Conservation (phyloP, 2,329 filamentous ascomycete species). For the Pseudogymnoascus pannorum region DNA sequence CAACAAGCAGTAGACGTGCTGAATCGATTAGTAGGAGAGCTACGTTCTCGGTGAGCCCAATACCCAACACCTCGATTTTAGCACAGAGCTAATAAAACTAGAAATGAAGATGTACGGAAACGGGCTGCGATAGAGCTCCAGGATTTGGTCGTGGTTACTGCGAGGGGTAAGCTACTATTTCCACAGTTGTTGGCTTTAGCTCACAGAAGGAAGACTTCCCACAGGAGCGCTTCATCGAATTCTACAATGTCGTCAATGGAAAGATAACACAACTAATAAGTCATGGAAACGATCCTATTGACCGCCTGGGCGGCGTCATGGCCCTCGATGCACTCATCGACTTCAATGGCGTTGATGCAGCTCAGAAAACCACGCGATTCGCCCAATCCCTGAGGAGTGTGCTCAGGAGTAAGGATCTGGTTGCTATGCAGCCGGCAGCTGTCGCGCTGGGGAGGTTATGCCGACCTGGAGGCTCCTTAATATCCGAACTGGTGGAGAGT, state of each 20-base stretch:
- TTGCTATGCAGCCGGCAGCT: conserved; percentile 84
- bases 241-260: conserved; percentile 59
- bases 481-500: conserved; percentile 91
- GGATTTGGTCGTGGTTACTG: conserved; percentile 27
- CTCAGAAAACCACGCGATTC: conserved; percentile 89
- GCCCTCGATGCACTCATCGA: conserved; percentile 90
- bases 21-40: conserved; percentile 26
- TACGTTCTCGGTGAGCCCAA: conserved; percentile 24
- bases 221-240: conserved; percentile 68
- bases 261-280: conserved; percentile 68
- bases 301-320: conserved; percentile 85
- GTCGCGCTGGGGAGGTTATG: conserved; percentile 84
- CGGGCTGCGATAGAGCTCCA: conserved; percentile 28
- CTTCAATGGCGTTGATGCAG: conserved; percentile 90
- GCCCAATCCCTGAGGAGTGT: conserved; percentile 83
- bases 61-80: not conserved
- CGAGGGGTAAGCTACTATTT: conserved; percentile 25
- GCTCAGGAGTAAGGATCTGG: conserved; percentile 82
- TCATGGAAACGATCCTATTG: conserved; percentile 77
- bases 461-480: conserved; percentile 84
- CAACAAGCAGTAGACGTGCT: conserved; percentile 27
- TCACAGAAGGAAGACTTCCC: conserved; percentile 54
- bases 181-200: not conserved
- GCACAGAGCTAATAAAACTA: conserved; percentile 14
- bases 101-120: conserved; percentile 28